Conservation (phyloP, 2,329 filamentous ascomycete species). For the Teratosphaeria viscida region DNA sequence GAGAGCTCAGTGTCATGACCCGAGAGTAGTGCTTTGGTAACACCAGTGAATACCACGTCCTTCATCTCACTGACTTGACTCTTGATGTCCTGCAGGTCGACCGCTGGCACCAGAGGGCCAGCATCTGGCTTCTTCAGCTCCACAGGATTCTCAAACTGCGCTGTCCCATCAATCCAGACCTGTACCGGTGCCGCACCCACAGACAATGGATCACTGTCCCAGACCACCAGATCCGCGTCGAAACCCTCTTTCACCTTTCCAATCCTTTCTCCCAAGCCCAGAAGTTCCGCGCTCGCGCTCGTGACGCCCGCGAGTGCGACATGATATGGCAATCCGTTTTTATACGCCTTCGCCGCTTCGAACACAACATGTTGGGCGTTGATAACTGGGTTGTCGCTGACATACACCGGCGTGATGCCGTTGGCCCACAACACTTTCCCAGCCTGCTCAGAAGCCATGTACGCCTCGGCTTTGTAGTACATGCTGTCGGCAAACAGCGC, state of each 20-base stretch:
- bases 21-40: conserved; percentile 43
- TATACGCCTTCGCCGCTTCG: conserved; percentile 39
- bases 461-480: conserved; percentile 59
- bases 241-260: conserved; percentile 32
- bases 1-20: conserved; percentile 16
- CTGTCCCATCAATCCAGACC: conserved; percentile 33
- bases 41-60: conserved; percentile 46
- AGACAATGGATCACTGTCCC: conserved; percentile 33
- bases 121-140: conserved; percentile 43
- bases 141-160: conserved; percentile 42
- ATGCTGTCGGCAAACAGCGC: conserved; percentile 62
- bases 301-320: conserved; percentile 32
- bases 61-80: conserved; percentile 9
- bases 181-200: conserved; percentile 31
- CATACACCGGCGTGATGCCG: conserved; percentile 55
- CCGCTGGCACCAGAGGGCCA: conserved; percentile 31
- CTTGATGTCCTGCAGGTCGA: conserved; percentile 31
- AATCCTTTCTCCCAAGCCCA: conserved; percentile 30
- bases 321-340: conserved; percentile 32
- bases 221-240: conserved; percentile 35
- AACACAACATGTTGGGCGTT: conserved; percentile 61
- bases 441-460: conserved; percentile 53
- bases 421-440: conserved; percentile 56
- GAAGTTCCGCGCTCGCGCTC: conserved; percentile 29
- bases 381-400: conserved; percentile 60